These are phyloP conservation scores for Houttuynia cordata DNA, from an alignment of 164 flowering plant species.

Conservation along the genomic window DNA sequence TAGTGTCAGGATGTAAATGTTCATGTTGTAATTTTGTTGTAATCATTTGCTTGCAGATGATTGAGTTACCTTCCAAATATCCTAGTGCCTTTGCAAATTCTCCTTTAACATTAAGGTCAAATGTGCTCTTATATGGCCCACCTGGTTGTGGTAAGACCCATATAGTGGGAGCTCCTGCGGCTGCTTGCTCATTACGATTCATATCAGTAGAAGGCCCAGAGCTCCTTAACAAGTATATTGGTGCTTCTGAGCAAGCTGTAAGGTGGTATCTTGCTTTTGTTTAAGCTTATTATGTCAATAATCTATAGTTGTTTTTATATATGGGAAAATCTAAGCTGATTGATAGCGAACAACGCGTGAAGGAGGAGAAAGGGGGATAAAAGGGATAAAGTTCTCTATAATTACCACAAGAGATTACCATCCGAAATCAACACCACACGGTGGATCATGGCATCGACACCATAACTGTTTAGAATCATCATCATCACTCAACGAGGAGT, in stretches of 20 bases:
- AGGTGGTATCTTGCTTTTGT: slow-evolving; percentile 12
- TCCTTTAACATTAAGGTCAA: slow-evolving; percentile 79
- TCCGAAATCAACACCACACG: too few species aligned
- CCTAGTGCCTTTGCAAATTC: slow-evolving; percentile 67
- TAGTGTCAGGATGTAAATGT: too few species aligned
- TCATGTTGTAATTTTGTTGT: not conserved
- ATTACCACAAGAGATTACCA: too few species aligned
- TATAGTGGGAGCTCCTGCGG: slow-evolving; percentile 96
- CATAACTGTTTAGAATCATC: too few species aligned
- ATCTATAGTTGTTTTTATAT: too few species aligned
- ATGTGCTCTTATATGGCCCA: slow-evolving; percentile 95
- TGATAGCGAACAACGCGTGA: too few species aligned
- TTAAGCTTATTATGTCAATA: not conserved
- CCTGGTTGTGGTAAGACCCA: slow-evolving; percentile 99
- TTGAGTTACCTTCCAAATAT: slow-evolving; percentile 85
- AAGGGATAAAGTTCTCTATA: too few species aligned
- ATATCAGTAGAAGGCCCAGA: slow-evolving; percentile 97
- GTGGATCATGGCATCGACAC: too few species aligned
- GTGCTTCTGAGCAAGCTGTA: slow-evolving; percentile 99
- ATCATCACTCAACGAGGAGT: too few species aligned
- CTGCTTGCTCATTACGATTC: slow-evolving; percentile 86
- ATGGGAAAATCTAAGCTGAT: not conserved
- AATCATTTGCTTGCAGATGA: slow-evolving; percentile 42
- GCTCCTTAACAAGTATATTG: slow-evolving; percentile 88
- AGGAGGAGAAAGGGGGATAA: too few species aligned